phyloP scores from a whole-genome alignment of 2,329 filamentous ascomycete genomes.

The Ceratocystis cubensis region DNA sequence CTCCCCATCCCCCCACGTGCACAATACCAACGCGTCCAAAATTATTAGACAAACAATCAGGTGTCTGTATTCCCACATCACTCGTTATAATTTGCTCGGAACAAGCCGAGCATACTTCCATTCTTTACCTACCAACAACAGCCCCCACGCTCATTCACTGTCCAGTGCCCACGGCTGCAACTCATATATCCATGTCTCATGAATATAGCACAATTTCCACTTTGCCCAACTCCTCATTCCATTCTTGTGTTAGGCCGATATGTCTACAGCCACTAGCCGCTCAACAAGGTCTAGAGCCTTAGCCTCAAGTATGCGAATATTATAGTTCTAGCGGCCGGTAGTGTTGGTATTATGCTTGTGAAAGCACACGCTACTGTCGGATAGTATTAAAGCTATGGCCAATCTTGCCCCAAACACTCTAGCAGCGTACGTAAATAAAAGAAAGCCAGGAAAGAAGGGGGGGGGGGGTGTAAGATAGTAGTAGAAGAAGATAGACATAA shows the following conservation, averaged over 20 bases:
- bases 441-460: too few species aligned
- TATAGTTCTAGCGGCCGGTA: too few species aligned
- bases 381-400: constrained; percentile 4
- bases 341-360: too few species aligned
- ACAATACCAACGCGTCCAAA: neutral
- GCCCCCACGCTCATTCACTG: neutral
- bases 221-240: too few species aligned
- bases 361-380: neutral
- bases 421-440: neutral
- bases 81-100: neutral
- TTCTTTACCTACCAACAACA: neutral
- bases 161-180: too few species aligned
- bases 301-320: too few species aligned
- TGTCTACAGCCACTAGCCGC: too few species aligned
- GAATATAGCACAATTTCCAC: too few species aligned
- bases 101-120: neutral
- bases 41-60: neutral
- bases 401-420: neutral
- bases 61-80: neutral
- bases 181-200: too few species aligned
- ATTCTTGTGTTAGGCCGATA: too few species aligned
- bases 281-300: too few species aligned
- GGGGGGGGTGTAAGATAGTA: too few species aligned
- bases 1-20: neutral
- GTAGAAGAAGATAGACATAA: neutral